phyloP scores from a whole-genome alignment of 768 basidiomycete species.

The Chlorophyllum brunneum region DNA sequence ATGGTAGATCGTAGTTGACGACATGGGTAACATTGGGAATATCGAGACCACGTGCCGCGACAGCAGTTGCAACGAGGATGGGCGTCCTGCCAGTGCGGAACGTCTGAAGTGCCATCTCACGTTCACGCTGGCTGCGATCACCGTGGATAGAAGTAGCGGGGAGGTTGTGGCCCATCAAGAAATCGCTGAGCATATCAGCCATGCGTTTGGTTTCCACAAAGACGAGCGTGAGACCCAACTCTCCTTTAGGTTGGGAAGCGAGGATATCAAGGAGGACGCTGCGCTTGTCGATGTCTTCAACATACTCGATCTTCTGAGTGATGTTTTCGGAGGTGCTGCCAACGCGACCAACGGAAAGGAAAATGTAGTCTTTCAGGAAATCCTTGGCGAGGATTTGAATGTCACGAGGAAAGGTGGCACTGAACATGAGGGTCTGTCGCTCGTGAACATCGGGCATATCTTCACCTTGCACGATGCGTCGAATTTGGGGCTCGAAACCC shows the following conservation, averaged over 20 bases:
- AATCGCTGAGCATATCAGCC: constrained; percentile 98
- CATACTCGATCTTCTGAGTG: constrained; percentile 97
- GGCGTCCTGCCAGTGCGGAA: constrained; percentile 96
- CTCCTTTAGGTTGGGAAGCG: constrained; percentile 63
- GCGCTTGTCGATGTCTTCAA: constrained; percentile 95
- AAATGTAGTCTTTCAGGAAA: constrained; percentile 98
- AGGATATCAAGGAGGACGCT: constrained; percentile 95
- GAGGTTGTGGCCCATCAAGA: constrained; percentile 77
- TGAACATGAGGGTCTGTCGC: constrained; percentile 99
- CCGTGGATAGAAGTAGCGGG: constrained; percentile 97
- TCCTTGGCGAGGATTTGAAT: constrained; percentile 96
- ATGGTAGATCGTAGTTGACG: constrained; percentile 96
- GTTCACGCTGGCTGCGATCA: constrained; percentile 95
- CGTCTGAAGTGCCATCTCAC: constrained; percentile 91
- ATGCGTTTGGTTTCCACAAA: constrained; percentile 99
- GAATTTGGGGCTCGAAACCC: constrained; percentile 99
- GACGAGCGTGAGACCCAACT: constrained; percentile 80
- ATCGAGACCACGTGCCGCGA: constrained; percentile 97
- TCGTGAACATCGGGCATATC: constrained; percentile 95
- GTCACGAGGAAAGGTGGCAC: constrained; percentile 97
- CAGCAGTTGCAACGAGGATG: constrained; percentile 96
- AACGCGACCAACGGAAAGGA: constrained; percentile 97
- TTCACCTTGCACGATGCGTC: constrained; percentile 95
- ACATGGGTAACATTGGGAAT: constrained; percentile 99
- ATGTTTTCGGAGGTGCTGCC: constrained; percentile 99